Conservation (phyloP, 2,329 filamentous ascomycete species). For the Calycina herbarum region DNA sequence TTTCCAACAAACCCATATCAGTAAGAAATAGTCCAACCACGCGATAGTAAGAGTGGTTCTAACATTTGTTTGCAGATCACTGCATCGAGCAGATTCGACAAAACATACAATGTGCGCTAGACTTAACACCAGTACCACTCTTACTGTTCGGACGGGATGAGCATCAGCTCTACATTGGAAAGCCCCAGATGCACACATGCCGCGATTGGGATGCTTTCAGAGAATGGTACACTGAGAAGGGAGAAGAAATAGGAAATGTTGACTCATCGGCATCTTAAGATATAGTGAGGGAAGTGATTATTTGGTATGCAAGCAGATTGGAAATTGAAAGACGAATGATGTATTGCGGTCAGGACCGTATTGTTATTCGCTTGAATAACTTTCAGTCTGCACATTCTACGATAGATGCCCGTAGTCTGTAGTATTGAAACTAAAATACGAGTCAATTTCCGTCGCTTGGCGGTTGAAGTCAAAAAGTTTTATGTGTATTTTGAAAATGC, state of each 20-base stretch:
- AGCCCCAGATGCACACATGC: slow-evolving; percentile 24
- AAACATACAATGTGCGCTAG: slow-evolving; percentile 23
- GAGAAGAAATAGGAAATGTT: slow-evolving; percentile 16
- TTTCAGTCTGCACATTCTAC: neutral
- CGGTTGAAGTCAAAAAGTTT: neutral
- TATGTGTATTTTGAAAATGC: slow-evolving; percentile 57
- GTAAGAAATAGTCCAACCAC: slow-evolving; percentile 10
- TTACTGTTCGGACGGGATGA: slow-evolving; percentile 17
- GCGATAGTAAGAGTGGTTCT: neutral
- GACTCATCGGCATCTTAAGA: neutral
- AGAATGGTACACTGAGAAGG: slow-evolving; percentile 25
- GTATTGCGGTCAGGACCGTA: neutral
- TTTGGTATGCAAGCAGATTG: neutral
- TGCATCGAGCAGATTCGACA: slow-evolving; percentile 28
- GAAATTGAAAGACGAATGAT: neutral
- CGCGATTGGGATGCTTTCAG: slow-evolving; percentile 21
- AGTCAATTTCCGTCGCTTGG: neutral
- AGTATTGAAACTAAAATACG: neutral
- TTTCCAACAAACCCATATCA: slow-evolving; percentile 17
- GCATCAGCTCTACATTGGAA: slow-evolving; percentile 19
- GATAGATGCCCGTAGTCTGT: neutral
- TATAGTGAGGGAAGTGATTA: neutral
- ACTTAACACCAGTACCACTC: slow-evolving; percentile 22
- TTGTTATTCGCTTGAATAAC: neutral
- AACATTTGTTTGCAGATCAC: slow-evolving; percentile 19